Base-by-base conservation (phyloP, 257 asterid species). In the Petunia axillaris region DNA sequence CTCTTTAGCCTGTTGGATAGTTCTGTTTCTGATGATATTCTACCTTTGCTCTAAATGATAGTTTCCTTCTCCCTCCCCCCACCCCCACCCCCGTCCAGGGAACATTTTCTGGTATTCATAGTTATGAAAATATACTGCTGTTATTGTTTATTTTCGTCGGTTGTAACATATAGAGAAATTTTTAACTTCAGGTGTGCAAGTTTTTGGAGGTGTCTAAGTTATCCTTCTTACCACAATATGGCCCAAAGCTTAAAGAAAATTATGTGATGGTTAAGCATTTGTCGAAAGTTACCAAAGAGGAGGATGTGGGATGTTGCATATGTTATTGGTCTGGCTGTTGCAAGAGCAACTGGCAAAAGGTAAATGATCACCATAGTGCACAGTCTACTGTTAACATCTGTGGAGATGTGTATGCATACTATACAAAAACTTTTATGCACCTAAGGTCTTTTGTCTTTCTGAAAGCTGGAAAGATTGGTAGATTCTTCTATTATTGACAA, bases 121-220 rank as follows among this genome's bases (percentile, higher is more conserved):
- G 77, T 48, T 14, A 11, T 25, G 60, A 71, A 48, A n/a, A n/a
- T n/a, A n/a, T n/a, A n/a, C n/a, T 71, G 15, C 60, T 71, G 77
- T 40, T 50, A 11, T 48, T 71, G 62, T 36, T 83, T 65, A 37
- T 25, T 78, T 78, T 66, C 60, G 40, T 13, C 63, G 63, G 62
- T 14, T 78, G 64, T 71, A 35, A 71, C 60, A 71, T 9, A 10
- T 71, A 71, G 77, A 71, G 60, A 13, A 59, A 57, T 65, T 68
- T 25, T 11, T 13, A 65, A 60, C 83, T 79, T 76, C 78, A 95
- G 99, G 99, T 95, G 52, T 93, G 98, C 93, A 91, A 85, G 89
- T 96, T 96, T 85, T 87, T 96, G 96, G 98, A 96, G 91, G 99
- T 91, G 79, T 96, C 99, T 62, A 92, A 84, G 86, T 68, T 96